Percentiles rank a stretch among this genome's conserved stretches.
Evolutionary conservation across 2,329 filamentous ascomycete genomes (phyloP).

Genomic region (Botrytis tulipae): DNA sequence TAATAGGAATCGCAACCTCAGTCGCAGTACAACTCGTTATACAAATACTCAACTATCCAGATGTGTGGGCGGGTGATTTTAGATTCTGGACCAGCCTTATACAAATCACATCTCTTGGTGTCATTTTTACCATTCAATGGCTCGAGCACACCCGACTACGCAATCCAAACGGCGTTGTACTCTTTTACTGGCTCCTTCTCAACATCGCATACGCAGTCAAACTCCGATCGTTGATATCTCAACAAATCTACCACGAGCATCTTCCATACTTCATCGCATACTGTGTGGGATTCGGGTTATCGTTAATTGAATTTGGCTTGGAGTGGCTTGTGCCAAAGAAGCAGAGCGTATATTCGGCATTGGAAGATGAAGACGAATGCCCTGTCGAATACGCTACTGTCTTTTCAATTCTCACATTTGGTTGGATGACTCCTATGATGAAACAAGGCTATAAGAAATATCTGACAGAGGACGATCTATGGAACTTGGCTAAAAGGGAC

Average conservation of each 20-base stretch:
- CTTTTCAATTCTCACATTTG: constrained; percentile 91
- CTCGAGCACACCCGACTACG: constrained; percentile 67
- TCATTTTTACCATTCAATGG: constrained; percentile 66
- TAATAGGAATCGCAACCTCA: constrained; percentile 55
- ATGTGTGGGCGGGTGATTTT: constrained; percentile 63
- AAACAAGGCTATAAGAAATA: constrained; percentile 88
- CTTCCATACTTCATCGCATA: constrained; percentile 64
- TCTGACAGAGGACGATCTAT: constrained; percentile 91
- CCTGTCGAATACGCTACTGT: constrained; percentile 83
- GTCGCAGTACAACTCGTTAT: constrained; percentile 60
- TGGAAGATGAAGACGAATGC: constrained; percentile 68
- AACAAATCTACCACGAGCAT: constrained; percentile 53
- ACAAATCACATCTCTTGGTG: constrained; percentile 58
- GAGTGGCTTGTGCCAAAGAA: constrained; percentile 71
- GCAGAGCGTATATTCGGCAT: constrained; percentile 64
- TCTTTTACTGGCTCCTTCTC: constrained; percentile 73
- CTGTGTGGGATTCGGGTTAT: constrained; percentile 57
- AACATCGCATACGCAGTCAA: constrained; percentile 64
- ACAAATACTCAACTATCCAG: constrained; percentile 58
- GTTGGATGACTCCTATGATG: constrained; percentile 99
- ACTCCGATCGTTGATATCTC: constrained; percentile 64
- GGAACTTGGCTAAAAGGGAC: constrained; percentile 81
- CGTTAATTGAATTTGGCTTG: constrained; percentile 59
- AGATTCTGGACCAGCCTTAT: constrained; percentile 68
- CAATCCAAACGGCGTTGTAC: constrained; percentile 67